A percentile compares a stretch with the other conserved stretches of the same genome.
Evolutionary conservation across 176 grass and related monocot species (phyloP).

Genomic region (Cymbopogon citratus): DNA sequence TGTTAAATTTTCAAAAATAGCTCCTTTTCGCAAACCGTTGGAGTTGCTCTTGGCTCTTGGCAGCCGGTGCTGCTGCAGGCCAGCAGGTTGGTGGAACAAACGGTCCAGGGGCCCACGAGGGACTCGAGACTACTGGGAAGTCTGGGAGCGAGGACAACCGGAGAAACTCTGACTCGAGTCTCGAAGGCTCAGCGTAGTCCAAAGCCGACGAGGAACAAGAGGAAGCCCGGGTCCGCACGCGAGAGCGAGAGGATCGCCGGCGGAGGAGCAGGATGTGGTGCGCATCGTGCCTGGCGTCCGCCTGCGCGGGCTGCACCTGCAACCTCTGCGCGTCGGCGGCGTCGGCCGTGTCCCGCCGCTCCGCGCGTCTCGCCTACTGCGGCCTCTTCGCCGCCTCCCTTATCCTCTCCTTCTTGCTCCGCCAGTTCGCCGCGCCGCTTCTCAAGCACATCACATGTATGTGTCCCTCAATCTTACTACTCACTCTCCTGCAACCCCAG

Average conservation of each 20-base stretch:
- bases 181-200: neutral
- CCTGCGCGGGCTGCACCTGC: conserved; percentile 82
- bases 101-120: no score
- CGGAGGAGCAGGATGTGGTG: conserved; percentile 57
- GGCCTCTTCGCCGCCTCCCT: conserved; percentile 49
- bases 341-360: conserved; percentile 62
- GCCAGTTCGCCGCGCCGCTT: conserved; percentile 45
- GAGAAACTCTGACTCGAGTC: neutral
- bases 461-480: neutral
- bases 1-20: no score
- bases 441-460: conserved; percentile 47
- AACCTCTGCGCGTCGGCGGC: conserved; percentile 79
- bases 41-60: no score
- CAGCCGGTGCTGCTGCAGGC: no score
- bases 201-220: neutral
- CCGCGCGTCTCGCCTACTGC: conserved; percentile 58
- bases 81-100: no score
- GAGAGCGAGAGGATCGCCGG: neutral
- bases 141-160: neutral
- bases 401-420: conserved; percentile 43
- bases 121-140: no score
- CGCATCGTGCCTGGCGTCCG: conserved; percentile 71
- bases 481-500: neutral
- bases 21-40: no score
- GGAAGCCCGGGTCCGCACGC: neutral